Conservation (phyloP, 2,329 filamentous ascomycete species). For the Verticillium nonalfalfae region DNA sequence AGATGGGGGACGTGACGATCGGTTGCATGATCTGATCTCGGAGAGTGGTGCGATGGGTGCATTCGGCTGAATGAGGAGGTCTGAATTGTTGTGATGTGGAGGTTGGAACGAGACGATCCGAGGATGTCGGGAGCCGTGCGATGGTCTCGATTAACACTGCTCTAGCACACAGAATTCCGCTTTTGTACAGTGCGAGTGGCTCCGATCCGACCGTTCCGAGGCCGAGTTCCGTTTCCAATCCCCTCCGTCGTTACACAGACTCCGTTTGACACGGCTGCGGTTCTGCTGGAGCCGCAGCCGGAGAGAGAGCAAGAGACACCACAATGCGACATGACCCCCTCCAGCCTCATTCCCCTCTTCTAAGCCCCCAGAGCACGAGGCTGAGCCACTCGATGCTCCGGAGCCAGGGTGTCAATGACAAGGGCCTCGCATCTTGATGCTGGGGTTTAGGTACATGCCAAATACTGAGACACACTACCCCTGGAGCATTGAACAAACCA, state of each 20-base stretch:
- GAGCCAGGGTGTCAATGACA: too few species aligned
- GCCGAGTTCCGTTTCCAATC: background rate
- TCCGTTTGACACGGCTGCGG: background rate
- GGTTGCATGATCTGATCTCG: background rate
- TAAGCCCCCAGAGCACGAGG: background rate
- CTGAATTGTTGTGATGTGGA: background rate
- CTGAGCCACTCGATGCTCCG: background rate
- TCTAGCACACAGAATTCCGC: too few species aligned
- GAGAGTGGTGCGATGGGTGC: background rate
- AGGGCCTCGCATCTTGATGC: too few species aligned
- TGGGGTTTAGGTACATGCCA: too few species aligned
- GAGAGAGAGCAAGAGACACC: background rate
- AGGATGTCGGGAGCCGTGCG: background rate
- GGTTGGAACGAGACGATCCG: background rate
- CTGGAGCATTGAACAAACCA: too few species aligned
- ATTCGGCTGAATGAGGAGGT: background rate
- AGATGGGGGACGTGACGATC: background rate
- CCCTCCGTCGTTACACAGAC: background rate
- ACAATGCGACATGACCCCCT: background rate
- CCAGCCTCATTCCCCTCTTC: background rate
- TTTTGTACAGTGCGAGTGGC: background rate
- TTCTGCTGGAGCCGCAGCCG: too few species aligned
- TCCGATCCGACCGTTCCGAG: background rate
- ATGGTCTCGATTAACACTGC: background rate
- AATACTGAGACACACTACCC: too few species aligned